phyloP scores from a whole-genome alignment of 2,329 filamentous ascomycete genomes.

The Saccharata proteae region DNA sequence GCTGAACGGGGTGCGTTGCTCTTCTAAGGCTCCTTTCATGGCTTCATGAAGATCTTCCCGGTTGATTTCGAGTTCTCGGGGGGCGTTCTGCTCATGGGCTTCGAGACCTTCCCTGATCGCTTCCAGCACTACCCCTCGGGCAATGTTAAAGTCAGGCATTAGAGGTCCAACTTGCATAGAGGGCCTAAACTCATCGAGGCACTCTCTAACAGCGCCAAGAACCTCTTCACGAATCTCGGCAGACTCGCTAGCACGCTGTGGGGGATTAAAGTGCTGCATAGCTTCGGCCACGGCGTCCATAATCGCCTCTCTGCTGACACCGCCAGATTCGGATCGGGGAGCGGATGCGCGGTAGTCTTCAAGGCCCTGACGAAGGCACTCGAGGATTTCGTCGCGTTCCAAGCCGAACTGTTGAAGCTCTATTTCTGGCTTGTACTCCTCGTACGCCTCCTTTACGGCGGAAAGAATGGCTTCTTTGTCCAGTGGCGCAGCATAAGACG shows the following conservation, averaged over 20 bases:
- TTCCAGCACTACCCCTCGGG: constrained; percentile 42
- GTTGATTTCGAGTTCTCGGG: constrained; percentile 34
- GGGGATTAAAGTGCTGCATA: constrained; percentile 67
- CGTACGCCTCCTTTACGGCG: constrained; percentile 82
- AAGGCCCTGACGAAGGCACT: constrained; percentile 75
- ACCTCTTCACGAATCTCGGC: constrained; percentile 71
- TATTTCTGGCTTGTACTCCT: constrained; percentile 88
- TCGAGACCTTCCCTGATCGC: constrained; percentile 48
- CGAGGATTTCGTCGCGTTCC: constrained; percentile 79
- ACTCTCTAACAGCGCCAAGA: constrained; percentile 71
- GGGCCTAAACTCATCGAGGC: constrained; percentile 67
- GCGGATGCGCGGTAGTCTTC: constrained; percentile 53
- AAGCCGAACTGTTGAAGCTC: constrained; percentile 82
- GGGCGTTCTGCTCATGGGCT: constrained; percentile 28
- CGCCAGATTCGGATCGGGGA: constrained; percentile 30
- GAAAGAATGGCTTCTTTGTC: constrained; percentile 75
- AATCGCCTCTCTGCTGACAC: constrained; percentile 71
- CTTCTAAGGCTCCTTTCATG: constrained; percentile 44
- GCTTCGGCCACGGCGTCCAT: constrained; percentile 77
- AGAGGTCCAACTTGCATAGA: constrained; percentile 26
- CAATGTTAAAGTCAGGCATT: constrained; percentile 31
- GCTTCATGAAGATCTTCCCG: constrained; percentile 43
- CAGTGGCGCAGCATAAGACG: constrained; percentile 14
- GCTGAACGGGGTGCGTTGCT: constrained; percentile 39
- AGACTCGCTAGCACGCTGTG: constrained; percentile 56